Evolutionary conservation across 208 protist species (phyloP).

Genomic region (Acanthamoeba sp.): DNA sequence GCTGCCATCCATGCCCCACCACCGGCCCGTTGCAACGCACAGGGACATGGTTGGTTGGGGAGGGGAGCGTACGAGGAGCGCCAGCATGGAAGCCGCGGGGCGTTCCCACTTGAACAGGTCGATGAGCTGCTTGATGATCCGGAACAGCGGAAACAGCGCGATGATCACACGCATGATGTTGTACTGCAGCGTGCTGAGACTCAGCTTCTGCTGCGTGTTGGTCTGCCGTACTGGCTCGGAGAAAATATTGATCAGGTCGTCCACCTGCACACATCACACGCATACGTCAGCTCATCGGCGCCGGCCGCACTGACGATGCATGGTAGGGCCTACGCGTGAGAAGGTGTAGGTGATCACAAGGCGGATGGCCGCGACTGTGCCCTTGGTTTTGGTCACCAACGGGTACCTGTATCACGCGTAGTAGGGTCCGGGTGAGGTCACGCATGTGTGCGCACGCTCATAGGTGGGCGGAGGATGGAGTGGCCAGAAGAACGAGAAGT

Average conservation of each 20-base stretch:
- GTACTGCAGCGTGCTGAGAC: constrained; percentile 67
- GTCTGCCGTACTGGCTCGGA: not conserved
- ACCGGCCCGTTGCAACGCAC: too few relatives aligned
- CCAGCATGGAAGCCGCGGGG: constrained; percentile 33
- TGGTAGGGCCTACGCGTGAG: not conserved
- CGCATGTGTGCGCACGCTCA: not conserved
- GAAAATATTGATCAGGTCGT: constrained; percentile 73
- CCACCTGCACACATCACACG: not conserved
- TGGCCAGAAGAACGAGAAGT: not conserved
- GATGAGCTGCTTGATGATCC: constrained; percentile 69
- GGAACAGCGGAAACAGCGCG: constrained; percentile 62
- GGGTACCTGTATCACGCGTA: constrained; percentile 53
- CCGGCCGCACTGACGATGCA: not conserved
- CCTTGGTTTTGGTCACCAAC: constrained; percentile 23
- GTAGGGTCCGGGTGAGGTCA: too few relatives aligned
- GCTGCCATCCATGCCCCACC: too few relatives aligned
- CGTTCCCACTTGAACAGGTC: constrained; percentile 59
- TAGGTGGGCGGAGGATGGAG: not conserved
- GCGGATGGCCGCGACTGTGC: not conserved
- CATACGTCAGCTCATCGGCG: not conserved
- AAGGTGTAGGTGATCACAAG: constrained; percentile 59
- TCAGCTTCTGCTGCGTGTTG: constrained; percentile 39
- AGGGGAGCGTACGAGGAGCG: not conserved
- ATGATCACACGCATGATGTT: constrained; percentile 74
- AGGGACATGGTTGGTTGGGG: not conserved